Conservation (phyloP, 768 basidiomycete species). For the Paxillus involutus region DNA sequence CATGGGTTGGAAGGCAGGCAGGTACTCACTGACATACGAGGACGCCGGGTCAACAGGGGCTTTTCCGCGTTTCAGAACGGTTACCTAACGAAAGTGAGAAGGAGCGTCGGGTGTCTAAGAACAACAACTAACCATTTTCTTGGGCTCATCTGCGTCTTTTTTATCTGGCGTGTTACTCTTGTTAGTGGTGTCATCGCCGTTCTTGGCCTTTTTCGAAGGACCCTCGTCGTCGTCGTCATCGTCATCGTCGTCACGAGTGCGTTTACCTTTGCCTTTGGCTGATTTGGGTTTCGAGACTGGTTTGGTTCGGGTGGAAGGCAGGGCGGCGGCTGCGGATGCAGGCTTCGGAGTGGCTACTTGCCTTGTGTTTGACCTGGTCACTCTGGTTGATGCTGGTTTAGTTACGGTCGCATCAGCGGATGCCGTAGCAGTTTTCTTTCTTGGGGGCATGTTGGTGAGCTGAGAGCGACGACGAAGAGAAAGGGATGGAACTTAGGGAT, state of each 20-base stretch:
- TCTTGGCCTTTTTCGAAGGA: conserved; percentile 19
- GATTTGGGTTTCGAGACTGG: conserved; percentile 27
- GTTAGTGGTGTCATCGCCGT: conserved; percentile 12
- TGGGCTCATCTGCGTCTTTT: conserved; percentile 22
- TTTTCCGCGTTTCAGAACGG: conserved; percentile 51
- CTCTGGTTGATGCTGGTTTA: conserved; percentile 15
- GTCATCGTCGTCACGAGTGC: conserved; percentile 4
- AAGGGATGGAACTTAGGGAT: too few species aligned
- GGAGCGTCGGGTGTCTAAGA: neutral
- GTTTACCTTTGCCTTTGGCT: conserved; percentile 24
- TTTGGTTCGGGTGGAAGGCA: conserved; percentile 18
- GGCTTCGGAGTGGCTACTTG: conserved; percentile 17
- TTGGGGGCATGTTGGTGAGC: conserved; percentile 39
- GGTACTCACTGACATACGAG: conserved; percentile 43
- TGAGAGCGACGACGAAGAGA: neutral
- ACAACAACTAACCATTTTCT: conserved; percentile 41
- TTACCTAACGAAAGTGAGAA: conserved; percentile 35
- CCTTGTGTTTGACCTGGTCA: conserved; percentile 38
- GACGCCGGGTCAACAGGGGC: conserved; percentile 56
- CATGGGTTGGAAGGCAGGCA: neutral
- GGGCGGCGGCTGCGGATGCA: conserved; percentile 17
- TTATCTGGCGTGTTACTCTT: conserved; percentile 26
- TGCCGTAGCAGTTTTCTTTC: conserved; percentile 40
- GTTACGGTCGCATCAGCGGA: conserved; percentile 25
- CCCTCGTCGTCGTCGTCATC: conserved; percentile 6